Percentiles rank a stretch among this genome's conserved stretches.
These are phyloP conservation scores for Trichophyton mentagrophytes DNA, from an alignment of 2,329 filamentous ascomycete species.

Conservation along the genomic window DNA sequence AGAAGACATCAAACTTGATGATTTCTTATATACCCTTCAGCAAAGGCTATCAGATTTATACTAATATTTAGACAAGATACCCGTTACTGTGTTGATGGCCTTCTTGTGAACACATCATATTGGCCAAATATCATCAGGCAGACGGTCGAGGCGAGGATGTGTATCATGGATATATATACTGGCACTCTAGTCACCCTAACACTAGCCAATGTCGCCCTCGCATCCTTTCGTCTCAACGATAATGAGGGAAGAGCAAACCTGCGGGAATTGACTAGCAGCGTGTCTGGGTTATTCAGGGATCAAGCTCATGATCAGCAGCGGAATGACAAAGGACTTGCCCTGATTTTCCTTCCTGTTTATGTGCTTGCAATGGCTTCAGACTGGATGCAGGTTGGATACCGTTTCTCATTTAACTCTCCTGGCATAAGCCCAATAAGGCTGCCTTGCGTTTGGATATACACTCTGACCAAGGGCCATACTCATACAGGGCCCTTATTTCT, in stretches of 20 bases:
- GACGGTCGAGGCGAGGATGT: background rate
- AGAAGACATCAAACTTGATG: too few species aligned
- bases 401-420: background rate
- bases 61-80: background rate
- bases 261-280: background rate
- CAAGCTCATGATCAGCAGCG: background rate
- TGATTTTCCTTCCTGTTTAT: slow-evolving; percentile 9
- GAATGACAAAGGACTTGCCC: slow-evolving; percentile 1
- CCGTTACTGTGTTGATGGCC: background rate
- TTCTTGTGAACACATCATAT: background rate
- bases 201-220: slow-evolving; percentile 7
- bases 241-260: background rate
- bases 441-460: background rate
- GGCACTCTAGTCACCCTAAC: slow-evolving; percentile 6
- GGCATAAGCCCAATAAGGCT: background rate
- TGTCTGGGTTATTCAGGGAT: background rate
- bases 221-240: background rate
- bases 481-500: slow-evolving; percentile 11
- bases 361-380: slow-evolving; percentile 11
- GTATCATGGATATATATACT: slow-evolving; percentile 5
- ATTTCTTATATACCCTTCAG: too few species aligned
- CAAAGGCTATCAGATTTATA: too few species aligned
- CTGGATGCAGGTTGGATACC: slow-evolving; percentile 10
- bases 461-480: background rate
- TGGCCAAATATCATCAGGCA: too few species aligned